A percentile compares a stretch with the other conserved stretches of the same genome.
phyloP scores from a whole-genome alignment of 2,329 filamentous ascomycete genomes.

The Akanthomyces muscarius region DNA sequence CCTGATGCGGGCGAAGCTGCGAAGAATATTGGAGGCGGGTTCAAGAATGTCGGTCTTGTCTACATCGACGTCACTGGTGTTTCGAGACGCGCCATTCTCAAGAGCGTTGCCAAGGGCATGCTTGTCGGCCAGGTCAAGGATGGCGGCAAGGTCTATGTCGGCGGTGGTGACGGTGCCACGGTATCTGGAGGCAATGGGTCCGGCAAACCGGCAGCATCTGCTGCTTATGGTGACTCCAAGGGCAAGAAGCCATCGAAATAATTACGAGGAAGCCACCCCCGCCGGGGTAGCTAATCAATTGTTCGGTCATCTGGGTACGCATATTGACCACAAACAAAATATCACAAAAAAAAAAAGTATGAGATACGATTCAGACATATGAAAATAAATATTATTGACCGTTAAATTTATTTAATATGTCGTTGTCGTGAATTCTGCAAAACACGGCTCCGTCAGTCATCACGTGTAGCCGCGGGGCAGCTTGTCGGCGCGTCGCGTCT shows the following conservation, averaged over 20 bases:
- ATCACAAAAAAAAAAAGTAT: background rate
- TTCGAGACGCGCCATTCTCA: slow-evolving; percentile 81
- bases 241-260: slow-evolving; percentile 12
- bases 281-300: background rate
- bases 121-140: slow-evolving; percentile 75
- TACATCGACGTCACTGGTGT: slow-evolving; percentile 97
- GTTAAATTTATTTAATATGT: background rate
- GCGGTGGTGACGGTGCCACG: slow-evolving; percentile 50
- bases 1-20: slow-evolving; percentile 77
- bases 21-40: slow-evolving; percentile 70
- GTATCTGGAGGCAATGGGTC: slow-evolving; percentile 12
- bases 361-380: background rate
- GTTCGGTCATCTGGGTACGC: background rate
- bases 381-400: background rate
- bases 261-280: background rate
- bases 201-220: slow-evolving; percentile 19
- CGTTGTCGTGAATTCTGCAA: background rate
- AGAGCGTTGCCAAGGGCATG: slow-evolving; percentile 96
- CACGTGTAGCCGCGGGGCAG: slow-evolving; percentile 15
- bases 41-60: slow-evolving; percentile 94
- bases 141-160: slow-evolving; percentile 69
- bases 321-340: background rate
- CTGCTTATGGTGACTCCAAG: slow-evolving; percentile 25
- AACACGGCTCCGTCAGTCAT: background rate
- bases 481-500: slow-evolving; percentile 5